These are phyloP conservation scores for Lignosus rhinocerotis DNA, from an alignment of 1,284 basidiomycete genomes.

Conservation along the genomic window DNA sequence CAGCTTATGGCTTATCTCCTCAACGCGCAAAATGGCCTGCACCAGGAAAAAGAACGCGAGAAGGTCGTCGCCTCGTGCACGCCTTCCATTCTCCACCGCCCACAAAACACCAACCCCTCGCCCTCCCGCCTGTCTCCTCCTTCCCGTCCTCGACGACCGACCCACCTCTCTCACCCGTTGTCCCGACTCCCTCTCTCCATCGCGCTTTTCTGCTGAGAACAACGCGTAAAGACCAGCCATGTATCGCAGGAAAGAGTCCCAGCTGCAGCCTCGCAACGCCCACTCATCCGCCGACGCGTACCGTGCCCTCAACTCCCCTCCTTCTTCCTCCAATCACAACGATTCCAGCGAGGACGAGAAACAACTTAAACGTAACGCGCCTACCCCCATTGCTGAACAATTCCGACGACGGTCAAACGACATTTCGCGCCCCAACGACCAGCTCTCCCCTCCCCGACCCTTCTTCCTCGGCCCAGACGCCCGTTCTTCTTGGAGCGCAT, in stretches of 20 bases:
- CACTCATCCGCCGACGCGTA: slow-evolving; percentile 35
- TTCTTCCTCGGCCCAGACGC: slow-evolving; percentile 28
- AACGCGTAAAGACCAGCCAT: slow-evolving; percentile 13
- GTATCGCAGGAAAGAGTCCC: slow-evolving; percentile 29
- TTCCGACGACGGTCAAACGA: slow-evolving; percentile 19
- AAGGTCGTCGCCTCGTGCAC: slow-evolving; percentile 13
- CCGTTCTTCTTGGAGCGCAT: slow-evolving; percentile 29
- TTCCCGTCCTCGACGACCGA: slow-evolving; percentile 4
- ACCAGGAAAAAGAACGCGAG: not conserved
- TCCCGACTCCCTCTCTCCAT: not conserved
- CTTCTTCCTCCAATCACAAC: slow-evolving; percentile 21
- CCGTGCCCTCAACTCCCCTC: slow-evolving; percentile 26
- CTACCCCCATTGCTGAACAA: slow-evolving; percentile 23
- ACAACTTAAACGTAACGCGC: slow-evolving; percentile 18
- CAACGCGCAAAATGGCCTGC: slow-evolving; percentile 1
- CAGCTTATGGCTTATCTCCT: slow-evolving; percentile 13
- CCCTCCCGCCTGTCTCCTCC: not conserved
- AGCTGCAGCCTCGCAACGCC: slow-evolving; percentile 18
- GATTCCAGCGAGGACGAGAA: slow-evolving; percentile 30
- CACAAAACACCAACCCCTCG: slow-evolving; percentile 11
- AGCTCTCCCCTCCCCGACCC: slow-evolving; percentile 24
- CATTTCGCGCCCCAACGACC: not conserved
- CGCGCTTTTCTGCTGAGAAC: not conserved
- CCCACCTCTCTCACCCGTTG: not conserved
- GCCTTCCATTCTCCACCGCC: slow-evolving; percentile 17